Evolutionary conservation across 2,329 filamentous ascomycete genomes (phyloP).

Genomic region (Fusarium sublunatum): DNA sequence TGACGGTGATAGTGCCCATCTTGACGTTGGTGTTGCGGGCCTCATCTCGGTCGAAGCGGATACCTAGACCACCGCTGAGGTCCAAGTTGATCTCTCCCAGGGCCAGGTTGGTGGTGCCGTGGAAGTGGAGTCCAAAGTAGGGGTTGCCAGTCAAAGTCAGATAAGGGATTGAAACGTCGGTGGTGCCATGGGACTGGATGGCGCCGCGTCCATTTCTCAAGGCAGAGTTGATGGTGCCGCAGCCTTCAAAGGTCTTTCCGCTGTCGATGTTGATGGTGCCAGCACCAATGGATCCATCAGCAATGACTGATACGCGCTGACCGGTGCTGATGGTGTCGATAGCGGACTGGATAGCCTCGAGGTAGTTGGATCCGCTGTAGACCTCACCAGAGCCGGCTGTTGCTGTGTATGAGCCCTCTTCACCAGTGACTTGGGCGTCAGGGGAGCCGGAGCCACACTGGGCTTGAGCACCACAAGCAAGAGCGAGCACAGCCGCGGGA

Average conservation of each 20-base stretch:
- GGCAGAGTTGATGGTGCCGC: conserved; percentile 63
- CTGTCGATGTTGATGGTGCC: conserved; percentile 61
- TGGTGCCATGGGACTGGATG: conserved; percentile 62
- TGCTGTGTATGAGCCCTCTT: background rate
- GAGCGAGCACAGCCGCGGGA: background rate
- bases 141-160: conserved; percentile 67
- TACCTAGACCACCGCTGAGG: conserved; percentile 64
- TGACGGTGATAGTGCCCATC: conserved; percentile 63
- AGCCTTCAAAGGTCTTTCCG: conserved; percentile 67
- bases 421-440: background rate
- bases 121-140: conserved; percentile 68
- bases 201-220: conserved; percentile 59
- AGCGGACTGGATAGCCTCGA: conserved; percentile 63
- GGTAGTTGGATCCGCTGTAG: conserved; percentile 65
- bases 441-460: background rate
- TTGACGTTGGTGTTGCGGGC: conserved; percentile 64
- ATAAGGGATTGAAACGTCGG: conserved; percentile 64
- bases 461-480: background rate
- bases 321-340: conserved; percentile 62
- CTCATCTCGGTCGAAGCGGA: conserved; percentile 66
- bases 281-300: conserved; percentile 64
- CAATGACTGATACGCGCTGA: conserved; percentile 64
- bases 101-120: conserved; percentile 58
- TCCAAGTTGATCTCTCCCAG: conserved; percentile 66
- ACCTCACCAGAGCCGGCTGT: conserved; percentile 45